Evolutionary conservation across 345 rosid genomes (phyloP).

Genomic region (Ceriops decandra): DNA sequence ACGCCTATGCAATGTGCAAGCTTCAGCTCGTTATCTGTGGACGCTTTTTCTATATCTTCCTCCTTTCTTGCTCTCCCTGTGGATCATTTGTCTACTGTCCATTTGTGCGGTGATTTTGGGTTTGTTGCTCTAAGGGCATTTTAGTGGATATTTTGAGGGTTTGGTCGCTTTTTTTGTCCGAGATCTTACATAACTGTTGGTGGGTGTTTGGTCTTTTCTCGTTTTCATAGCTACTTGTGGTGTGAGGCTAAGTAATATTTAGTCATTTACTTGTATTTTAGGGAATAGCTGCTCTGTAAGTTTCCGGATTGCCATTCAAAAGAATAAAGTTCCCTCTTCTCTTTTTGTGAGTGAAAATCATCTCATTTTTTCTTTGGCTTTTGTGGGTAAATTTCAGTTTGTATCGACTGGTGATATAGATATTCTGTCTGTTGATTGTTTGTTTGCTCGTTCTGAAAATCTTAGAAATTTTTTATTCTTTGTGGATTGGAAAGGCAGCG

Average conservation of each 20-base stretch:
- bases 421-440: constrained; percentile 17
- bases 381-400: constrained; percentile 5
- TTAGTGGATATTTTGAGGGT: constrained; percentile 25
- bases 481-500: constrained; percentile 25
- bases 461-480: constrained; percentile 29
- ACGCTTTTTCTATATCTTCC: constrained; percentile 29
- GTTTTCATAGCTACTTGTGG: not conserved
- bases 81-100: not conserved
- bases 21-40: constrained; percentile 17
- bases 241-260: constrained; percentile 10
- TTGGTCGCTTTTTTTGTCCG: constrained; percentile 28
- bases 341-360: constrained; percentile 21
- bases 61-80: constrained; percentile 8
- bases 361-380: not conserved
- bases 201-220: constrained; percentile 28
- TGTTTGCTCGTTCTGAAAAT: constrained; percentile 25
- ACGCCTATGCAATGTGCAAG: constrained; percentile 18
- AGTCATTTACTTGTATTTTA: not conserved
- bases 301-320: constrained; percentile 14
- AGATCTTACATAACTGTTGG: constrained; percentile 31
- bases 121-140: constrained; percentile 21
- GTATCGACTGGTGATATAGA: not conserved
- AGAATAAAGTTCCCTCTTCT: constrained; percentile 6
- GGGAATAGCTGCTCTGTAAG: constrained; percentile 12
- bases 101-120: constrained; percentile 11